Evolutionary conservation across 805 yeast genomes (phyloP).

Genomic region (Deakozyma indianensis): DNA sequence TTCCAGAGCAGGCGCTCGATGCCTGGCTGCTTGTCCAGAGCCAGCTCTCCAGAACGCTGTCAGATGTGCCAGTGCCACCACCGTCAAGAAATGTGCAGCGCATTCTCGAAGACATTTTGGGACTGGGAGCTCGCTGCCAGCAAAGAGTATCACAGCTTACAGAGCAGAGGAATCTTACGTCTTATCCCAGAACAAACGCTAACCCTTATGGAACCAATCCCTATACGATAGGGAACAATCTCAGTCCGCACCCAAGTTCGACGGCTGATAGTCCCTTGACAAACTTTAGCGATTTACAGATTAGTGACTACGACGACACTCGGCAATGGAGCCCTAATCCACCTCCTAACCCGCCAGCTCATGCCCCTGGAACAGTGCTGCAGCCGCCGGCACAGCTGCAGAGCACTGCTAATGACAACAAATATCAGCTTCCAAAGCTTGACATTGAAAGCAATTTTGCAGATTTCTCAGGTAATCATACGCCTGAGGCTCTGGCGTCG

Average conservation of each 20-base stretch:
- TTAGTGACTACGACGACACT: background rate
- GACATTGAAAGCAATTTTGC: background rate
- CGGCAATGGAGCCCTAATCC: background rate
- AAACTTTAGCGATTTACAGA: background rate
- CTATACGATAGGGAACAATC: background rate
- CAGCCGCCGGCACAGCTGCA: background rate
- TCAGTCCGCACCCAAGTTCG: background rate
- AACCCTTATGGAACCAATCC: constrained; percentile 1
- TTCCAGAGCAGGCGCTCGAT: background rate
- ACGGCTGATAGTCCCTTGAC: background rate
- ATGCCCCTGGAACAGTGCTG: constrained; percentile 1
- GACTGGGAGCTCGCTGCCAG: background rate
- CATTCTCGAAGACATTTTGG: background rate
- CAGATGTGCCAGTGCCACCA: background rate
- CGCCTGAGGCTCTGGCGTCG: background rate
- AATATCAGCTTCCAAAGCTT: background rate
- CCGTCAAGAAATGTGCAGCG: background rate
- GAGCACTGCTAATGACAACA: background rate
- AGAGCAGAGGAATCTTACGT: background rate
- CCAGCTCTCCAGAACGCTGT: background rate
- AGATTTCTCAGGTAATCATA: background rate
- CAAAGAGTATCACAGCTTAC: background rate
- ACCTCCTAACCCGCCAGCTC: background rate
- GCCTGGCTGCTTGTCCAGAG: background rate
- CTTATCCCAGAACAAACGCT: background rate